phyloP scores from a whole-genome alignment of 495 filamentous ascomycete species.

The Pyrenopolyporus hunteri region DNA sequence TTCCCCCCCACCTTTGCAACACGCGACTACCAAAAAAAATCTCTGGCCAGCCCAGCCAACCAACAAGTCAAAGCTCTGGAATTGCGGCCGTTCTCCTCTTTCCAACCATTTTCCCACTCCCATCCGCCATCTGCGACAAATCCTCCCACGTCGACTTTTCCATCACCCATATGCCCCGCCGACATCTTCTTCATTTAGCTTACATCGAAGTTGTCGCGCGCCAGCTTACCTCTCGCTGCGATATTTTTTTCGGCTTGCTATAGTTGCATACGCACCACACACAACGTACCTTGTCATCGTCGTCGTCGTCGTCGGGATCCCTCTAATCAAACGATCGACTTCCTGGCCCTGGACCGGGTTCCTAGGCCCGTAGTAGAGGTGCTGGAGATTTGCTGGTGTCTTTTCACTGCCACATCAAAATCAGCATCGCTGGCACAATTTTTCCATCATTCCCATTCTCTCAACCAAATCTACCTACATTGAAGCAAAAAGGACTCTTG shows the following conservation, averaged over 20 bases:
- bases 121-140: constrained; percentile 12
- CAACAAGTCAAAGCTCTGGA: constrained; percentile 23
- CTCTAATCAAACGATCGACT: constrained; percentile 13
- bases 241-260: constrained; percentile 7
- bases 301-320: background rate
- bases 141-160: constrained; percentile 14
- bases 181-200: constrained; percentile 16
- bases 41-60: constrained; percentile 9
- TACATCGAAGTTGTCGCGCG: constrained; percentile 18
- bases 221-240: background rate
- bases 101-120: background rate
- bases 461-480: constrained; percentile 22
- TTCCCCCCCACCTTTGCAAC: constrained; percentile 35
- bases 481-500: constrained; percentile 20
- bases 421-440: constrained; percentile 11
- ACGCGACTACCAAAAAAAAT: constrained; percentile 36
- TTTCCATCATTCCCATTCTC: constrained; percentile 13
- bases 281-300: too few species aligned
- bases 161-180: constrained; percentile 14
- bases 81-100: constrained; percentile 18
- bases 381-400: constrained; percentile 17
- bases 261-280: constrained; percentile 1
- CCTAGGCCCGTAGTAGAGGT: constrained; percentile 29
- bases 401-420: constrained; percentile 23
- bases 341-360: constrained; percentile 14